Evolutionary conservation across 192 early-diverging fungal genomes (phyloP).

Genomic region (Thamnidium elegans): DNA sequence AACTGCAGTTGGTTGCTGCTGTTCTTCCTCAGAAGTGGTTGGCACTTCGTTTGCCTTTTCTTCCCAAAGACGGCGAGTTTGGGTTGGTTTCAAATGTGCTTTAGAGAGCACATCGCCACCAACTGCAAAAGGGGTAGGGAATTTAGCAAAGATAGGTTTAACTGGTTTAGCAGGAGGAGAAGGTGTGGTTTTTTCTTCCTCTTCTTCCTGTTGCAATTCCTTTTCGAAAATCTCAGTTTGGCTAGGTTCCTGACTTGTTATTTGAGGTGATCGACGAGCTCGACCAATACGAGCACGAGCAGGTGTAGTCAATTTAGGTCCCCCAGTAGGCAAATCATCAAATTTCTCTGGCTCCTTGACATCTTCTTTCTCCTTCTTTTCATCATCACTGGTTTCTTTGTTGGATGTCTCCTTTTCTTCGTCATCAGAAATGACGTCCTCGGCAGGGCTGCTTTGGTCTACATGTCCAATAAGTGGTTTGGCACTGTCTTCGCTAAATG

Average conservation of each 20-base stretch:
- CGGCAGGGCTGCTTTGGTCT: not conserved
- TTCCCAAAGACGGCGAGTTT: constrained; percentile 33
- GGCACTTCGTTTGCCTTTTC: constrained; percentile 19
- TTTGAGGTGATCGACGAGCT: constrained; percentile 17
- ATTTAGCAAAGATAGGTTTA: constrained; percentile 43
- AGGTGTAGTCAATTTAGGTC: constrained; percentile 28
- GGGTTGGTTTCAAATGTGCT: constrained; percentile 30
- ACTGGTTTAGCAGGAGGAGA: constrained; percentile 37
- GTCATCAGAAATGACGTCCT: not conserved
- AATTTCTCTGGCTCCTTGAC: not conserved
- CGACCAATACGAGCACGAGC: constrained; percentile 18
- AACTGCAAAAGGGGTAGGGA: constrained; percentile 36
- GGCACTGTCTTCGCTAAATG: too few relatives aligned
- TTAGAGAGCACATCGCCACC: constrained; percentile 17
- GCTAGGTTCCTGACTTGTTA: constrained; percentile 18
- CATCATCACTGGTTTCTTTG: not conserved
- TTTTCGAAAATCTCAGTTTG: constrained; percentile 30
- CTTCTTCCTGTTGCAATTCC: constrained; percentile 10
- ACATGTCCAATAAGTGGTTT: not conserved
- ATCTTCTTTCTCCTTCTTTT: not conserved
- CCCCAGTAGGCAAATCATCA: constrained; percentile 10
- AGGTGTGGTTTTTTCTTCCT: constrained; percentile 3
- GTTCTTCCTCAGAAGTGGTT: constrained; percentile 17
- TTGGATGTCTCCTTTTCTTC: constrained; percentile 7
- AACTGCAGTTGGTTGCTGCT: not conserved